Conservation (phyloP, 768 basidiomycete genomes). For the Steccherinum ochraceum region DNA sequence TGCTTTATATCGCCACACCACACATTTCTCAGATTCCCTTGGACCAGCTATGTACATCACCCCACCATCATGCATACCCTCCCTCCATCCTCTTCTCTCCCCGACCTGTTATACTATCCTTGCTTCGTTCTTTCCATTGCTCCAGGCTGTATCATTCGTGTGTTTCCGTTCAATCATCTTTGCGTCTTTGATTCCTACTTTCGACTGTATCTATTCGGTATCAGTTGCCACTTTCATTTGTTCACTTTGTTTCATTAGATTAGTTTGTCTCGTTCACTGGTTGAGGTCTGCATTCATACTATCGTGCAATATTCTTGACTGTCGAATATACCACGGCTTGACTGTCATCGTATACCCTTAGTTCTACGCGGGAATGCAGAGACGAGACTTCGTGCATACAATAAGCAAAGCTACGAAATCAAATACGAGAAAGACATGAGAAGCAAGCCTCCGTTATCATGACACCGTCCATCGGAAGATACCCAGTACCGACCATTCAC, state of each 20-base stretch:
- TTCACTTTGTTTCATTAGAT: neutral
- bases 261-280: neutral
- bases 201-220: neutral
- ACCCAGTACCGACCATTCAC: neutral
- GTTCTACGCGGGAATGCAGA: neutral
- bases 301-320: neutral
- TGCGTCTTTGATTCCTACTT: neutral
- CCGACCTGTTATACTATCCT: neutral
- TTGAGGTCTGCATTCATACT: neutral
- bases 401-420: neutral
- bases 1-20: neutral
- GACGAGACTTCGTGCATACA: neutral
- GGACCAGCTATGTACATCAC: neutral
- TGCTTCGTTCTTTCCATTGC: neutral
- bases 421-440: no score
- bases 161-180: neutral
- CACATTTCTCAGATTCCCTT: neutral
- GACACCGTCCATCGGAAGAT: no score
- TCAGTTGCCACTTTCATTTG: neutral
- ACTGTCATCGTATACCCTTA: neutral
- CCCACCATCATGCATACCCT: neutral
- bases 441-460: no score
- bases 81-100: neutral
- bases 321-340: neutral
- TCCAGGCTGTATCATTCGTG: neutral